phyloP scores from a whole-genome alignment of 371 early-diverging fungal genomes.

The Rhizopus arrhizus region DNA sequence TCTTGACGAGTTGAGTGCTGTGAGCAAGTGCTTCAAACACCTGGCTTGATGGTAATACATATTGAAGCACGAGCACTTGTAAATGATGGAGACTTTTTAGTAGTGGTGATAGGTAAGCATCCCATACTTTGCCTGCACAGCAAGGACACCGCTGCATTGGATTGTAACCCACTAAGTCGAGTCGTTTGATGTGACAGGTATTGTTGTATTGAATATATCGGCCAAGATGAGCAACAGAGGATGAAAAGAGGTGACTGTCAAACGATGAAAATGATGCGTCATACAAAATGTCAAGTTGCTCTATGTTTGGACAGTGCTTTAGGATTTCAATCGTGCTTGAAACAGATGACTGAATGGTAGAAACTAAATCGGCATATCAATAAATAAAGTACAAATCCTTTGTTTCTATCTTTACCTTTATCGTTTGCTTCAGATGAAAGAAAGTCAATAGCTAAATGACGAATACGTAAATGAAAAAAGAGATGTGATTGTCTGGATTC shows the following conservation, averaged over 20 bases:
- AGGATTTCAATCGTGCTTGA: slow-evolving; percentile 8
- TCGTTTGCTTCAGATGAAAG: slow-evolving; percentile 19
- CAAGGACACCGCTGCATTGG: slow-evolving; percentile 33
- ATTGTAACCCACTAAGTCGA: slow-evolving; percentile 24
- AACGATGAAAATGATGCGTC: slow-evolving; percentile 22
- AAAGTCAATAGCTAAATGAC: slow-evolving; percentile 27
- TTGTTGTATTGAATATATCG: neutral
- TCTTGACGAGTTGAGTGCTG: neutral
- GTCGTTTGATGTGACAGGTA: slow-evolving; percentile 10
- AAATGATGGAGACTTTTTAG: slow-evolving; percentile 7
- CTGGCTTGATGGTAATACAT: slow-evolving; percentile 27
- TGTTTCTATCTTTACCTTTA: neutral
- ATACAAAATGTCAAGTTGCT: slow-evolving; percentile 27
- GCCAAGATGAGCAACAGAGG: neutral
- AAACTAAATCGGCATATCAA: neutral
- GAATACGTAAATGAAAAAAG: slow-evolving; percentile 11
- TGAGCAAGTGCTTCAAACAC: slow-evolving; percentile 13
- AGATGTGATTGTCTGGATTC: slow-evolving; percentile 12
- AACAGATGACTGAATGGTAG: neutral
- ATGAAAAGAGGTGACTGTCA: neutral
- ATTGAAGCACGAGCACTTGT: slow-evolving; percentile 18
- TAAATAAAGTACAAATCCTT: neutral
- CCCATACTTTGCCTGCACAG: slow-evolving; percentile 34
- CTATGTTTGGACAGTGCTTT: slow-evolving; percentile 15
- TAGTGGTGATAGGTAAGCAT: slow-evolving; percentile 18